Base-by-base conservation (phyloP, 306 rosid genomes). In the Astragalus glycyphyllos region DNA sequence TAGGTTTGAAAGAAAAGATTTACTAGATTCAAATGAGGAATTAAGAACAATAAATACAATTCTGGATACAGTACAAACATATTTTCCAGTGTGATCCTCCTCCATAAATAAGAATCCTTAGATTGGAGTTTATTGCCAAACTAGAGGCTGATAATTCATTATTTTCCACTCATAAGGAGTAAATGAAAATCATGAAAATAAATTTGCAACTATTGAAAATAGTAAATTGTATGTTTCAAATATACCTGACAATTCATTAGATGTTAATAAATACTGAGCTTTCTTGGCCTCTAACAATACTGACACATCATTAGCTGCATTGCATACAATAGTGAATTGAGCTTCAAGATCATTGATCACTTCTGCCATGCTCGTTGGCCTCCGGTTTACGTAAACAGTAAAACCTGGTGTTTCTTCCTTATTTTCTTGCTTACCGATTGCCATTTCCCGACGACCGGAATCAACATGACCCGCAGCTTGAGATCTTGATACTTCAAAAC, bases 301-400 rank as follows among this genome's bases (percentile, higher is more conserved):
- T 10, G 99, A 87, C 60, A 89, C 85, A 69, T 85, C 96, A 65
- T 53, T 86, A 53, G 96, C 97, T 11, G 96, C 92, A 69, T 80
- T 74, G 76, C 96, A 87, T 49, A 89, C 85, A 31, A 65, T 16
- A 65, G 74, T 74, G 83, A 95, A 95, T 76, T 95, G 97, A 74
- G 87, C 77, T 73, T 91, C 92, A 51, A 91, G 86, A 72, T 87
- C 99, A 77, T 74, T 85, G 59, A 95, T 83, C 45, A 95, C 97
- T 84, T 95, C 96, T 37, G 77, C 81, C 91, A 95, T 89, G 84
- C 96, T 91, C 2, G 91, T 86, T 4, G 99, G 99, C 82, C 96
- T 89, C 68, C 85, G 82, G 78, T 89, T 79, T 8, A 87, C 89
- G 65, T 86, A 91, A 47, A 86, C 96, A 20, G 97, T 89, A 83